Base-by-base conservation (phyloP, 805 yeast species). In the Candida endomychidarum region DNA sequence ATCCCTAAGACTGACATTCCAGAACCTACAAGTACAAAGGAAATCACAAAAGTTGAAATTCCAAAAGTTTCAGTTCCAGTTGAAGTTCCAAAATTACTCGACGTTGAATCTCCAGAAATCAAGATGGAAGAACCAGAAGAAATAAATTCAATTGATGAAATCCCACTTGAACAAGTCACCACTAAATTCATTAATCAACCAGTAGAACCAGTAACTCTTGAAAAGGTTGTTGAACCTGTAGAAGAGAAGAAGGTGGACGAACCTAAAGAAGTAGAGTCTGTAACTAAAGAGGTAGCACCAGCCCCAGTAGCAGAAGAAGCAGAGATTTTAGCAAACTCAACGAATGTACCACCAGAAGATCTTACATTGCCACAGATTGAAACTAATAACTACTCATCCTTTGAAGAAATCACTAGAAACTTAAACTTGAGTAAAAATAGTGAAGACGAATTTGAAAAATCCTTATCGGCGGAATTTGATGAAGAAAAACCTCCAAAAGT, bases 401-500 rank as follows among this genome's bases (percentile, higher is more conserved):
- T 70, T 44, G 70, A 63, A n/a, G 74, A 70, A 8, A 48, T 67
- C 12, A 62, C 68, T 16, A 55, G 57, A 32, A 49, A 48, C 15
- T 28, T 60, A 19, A 52, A 56, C 8, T 34, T 44, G 11, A 33
- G 54, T 6, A 32, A 23, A 16, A 25, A 37, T 14, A 41, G 46
- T 12, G 51, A 48, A 37, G 53, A 45, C 21, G 50, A 64, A 6
- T 67, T 52, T 43, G 75, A 69, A 44, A 67, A 65, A 34, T 57
- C 63, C 0, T 53, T 68, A 14, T 68, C 74, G 2, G 75, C 74
- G 0, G 74, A 69, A 34, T 54, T 65, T 41, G 74, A 68, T 30
- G 49, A 39, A 6, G 72, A 61, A 8, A 53, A 49, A 19, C 34
- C 43, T 9, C 16, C 42, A 2, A 50, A 54, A 21, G 53, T 61